phyloP scores from a whole-genome alignment of 768 basidiomycete genomes.

The Phylloporus sp. region DNA sequence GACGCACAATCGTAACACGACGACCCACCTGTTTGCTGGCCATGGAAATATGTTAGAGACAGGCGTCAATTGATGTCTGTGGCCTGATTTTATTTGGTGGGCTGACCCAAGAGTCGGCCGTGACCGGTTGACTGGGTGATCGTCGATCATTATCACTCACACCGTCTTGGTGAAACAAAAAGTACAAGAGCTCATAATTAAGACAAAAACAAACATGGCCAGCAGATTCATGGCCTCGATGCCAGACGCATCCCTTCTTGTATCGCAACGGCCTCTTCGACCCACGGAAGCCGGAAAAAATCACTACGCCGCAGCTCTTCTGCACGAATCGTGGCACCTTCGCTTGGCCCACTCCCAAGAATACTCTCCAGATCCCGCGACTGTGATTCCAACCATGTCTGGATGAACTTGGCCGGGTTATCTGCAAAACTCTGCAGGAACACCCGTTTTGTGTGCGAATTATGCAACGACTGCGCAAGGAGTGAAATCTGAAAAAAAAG shows the following conservation, averaged over 20 bases:
- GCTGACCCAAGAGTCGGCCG: conserved; percentile 6
- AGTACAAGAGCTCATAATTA: background rate
- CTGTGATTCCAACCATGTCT: conserved; percentile 89
- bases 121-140: conserved; percentile 11
- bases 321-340: conserved; percentile 74
- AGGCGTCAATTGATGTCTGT: background rate
- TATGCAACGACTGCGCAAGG: conserved; percentile 79
- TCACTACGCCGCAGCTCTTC: conserved; percentile 88
- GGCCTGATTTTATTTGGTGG: conserved; percentile 15
- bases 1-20: background rate
- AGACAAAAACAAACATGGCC: background rate
- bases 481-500: conserved; percentile 62
- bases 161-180: background rate
- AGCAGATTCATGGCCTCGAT: conserved; percentile 35
- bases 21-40: conserved; percentile 60
- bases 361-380: conserved; percentile 86
- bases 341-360: conserved; percentile 81
- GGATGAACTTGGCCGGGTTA: conserved; percentile 77
- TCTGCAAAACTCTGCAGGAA: conserved; percentile 81
- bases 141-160: conserved; percentile 2
- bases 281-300: conserved; percentile 91
- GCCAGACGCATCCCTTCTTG: conserved; percentile 78
- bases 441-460: conserved; percentile 80
- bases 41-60: conserved; percentile 36
- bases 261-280: conserved; percentile 81